Conservation (phyloP, 768 basidiomycete genomes). For the Dacryopinax spathularia region DNA sequence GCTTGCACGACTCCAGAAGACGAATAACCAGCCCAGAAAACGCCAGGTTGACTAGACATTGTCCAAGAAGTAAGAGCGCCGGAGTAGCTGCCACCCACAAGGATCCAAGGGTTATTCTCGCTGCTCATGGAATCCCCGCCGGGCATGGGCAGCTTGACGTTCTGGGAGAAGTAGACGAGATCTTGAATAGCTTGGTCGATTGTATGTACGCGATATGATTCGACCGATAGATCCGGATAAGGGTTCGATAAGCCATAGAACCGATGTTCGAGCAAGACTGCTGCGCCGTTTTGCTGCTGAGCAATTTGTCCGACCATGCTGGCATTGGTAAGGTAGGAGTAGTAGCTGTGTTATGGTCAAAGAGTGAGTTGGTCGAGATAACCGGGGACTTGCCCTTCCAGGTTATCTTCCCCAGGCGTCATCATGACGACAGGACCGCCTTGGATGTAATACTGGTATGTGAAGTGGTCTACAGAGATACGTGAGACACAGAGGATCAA, state of each 20-base stretch:
- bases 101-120: background rate
- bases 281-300: constrained; percentile 9
- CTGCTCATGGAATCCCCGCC: constrained; percentile 30
- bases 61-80: constrained; percentile 7
- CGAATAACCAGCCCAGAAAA: constrained; percentile 34
- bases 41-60: constrained; percentile 3
- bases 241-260: constrained; percentile 70
- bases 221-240: constrained; percentile 40
- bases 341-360: too few species aligned
- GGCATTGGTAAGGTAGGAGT: background rate
- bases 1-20: constrained; percentile 55
- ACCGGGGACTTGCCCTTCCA: constrained; percentile 30
- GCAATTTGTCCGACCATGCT: constrained; percentile 8
- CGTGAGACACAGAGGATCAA: background rate
- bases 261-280: constrained; percentile 39
- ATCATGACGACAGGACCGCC: constrained; percentile 47
- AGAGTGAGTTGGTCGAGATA: constrained; percentile 48
- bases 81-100: background rate
- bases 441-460: background rate
- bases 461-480: background rate
- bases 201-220: constrained; percentile 46
- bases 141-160: constrained; percentile 52
- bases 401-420: constrained; percentile 54
- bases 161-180: constrained; percentile 53
- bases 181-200: constrained; percentile 66